Evolutionary conservation across 2,329 filamentous ascomycete species (phyloP).

Genomic region (Trichoderma semiorbis): DNA sequence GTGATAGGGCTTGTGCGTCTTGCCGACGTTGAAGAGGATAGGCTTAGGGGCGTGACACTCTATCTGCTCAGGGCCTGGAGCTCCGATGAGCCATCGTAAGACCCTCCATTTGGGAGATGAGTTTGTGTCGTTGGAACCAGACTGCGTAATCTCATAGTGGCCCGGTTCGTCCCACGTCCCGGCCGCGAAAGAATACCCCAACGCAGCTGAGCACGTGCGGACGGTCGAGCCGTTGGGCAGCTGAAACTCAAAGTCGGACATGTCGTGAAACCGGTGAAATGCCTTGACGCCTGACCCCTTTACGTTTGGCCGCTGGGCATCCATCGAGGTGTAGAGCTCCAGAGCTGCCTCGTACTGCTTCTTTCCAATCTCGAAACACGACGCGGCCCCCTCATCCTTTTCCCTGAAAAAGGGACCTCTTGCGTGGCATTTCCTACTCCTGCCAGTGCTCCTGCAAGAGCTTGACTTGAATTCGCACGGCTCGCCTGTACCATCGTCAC

Average conservation of each 20-base stretch:
- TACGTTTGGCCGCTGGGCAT: conserved; percentile 46
- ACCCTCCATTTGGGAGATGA: conserved; percentile 74
- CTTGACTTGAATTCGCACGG: conserved; percentile 72
- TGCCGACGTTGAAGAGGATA: conserved; percentile 81
- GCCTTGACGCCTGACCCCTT: conserved; percentile 66
- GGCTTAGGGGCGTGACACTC: conserved; percentile 78
- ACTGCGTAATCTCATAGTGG: conserved; percentile 85
- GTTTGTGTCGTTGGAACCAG: conserved; percentile 65
- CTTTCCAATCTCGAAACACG: conserved; percentile 71
- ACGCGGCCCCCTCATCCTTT: conserved; percentile 67
- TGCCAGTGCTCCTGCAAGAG: conserved; percentile 64
- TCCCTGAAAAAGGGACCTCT: conserved; percentile 64
- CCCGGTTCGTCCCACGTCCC: conserved; percentile 88
- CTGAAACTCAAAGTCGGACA: conserved; percentile 68
- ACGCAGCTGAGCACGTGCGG: conserved; percentile 75
- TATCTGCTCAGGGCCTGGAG: conserved; percentile 65
- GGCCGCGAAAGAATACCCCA: conserved; percentile 87
- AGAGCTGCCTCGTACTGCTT: conserved; percentile 61
- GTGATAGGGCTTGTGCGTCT: conserved; percentile 68
- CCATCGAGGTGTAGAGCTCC: conserved; percentile 49
- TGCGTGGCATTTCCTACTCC: conserved; percentile 64
- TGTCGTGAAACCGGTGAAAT: conserved; percentile 77
- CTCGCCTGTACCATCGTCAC: conserved; percentile 73
- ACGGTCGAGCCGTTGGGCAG: conserved; percentile 69
- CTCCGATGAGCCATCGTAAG: conserved; percentile 66